phyloP scores from a whole-genome alignment of 208 protist genomes.

The Leishmania mexicana region DNA sequence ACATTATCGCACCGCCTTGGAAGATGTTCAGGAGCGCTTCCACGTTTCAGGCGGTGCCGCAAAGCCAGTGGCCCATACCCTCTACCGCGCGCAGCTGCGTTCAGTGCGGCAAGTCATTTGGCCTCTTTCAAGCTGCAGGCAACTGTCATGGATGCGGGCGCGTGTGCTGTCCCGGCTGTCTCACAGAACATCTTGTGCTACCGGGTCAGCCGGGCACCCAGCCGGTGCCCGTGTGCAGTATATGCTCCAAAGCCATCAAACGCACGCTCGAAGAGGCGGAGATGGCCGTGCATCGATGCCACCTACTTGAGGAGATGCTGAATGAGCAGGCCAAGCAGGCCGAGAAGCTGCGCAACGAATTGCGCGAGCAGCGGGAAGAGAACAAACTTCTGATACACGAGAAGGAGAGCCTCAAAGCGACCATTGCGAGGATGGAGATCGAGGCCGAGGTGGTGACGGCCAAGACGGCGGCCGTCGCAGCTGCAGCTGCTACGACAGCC shows the following conservation, averaged over 20 bases:
- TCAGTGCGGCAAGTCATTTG: constrained; percentile 52
- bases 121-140: constrained; percentile 33
- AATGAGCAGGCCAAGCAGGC: constrained; percentile 47
- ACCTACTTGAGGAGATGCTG: constrained; percentile 50
- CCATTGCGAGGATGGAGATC: constrained; percentile 39
- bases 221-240: constrained; percentile 53
- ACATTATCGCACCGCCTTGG: too few relatives aligned
- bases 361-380: constrained; percentile 46
- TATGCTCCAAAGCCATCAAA: constrained; percentile 46
- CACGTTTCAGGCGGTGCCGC: constrained; percentile 40
- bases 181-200: constrained; percentile 45
- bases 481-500: constrained; percentile 1
- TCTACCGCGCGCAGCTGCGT: constrained; percentile 35
- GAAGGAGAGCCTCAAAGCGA: constrained; percentile 41
- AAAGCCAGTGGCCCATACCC: constrained; percentile 42
- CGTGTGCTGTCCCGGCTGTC: constrained; percentile 58
- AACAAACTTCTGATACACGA: constrained; percentile 51
- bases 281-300: constrained; percentile 47
- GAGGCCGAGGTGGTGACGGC: constrained; percentile 41
- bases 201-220: constrained; percentile 37
- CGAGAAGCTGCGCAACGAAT: constrained; percentile 43
- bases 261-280: constrained; percentile 46
- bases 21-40: background rate
- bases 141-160: constrained; percentile 68
- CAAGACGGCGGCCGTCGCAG: constrained; percentile 15